Evolutionary conservation across 2,329 filamentous ascomycete genomes (phyloP), one percentile per base, ranked within the genome.

Genomic region (Ustulina deusta): DNA sequence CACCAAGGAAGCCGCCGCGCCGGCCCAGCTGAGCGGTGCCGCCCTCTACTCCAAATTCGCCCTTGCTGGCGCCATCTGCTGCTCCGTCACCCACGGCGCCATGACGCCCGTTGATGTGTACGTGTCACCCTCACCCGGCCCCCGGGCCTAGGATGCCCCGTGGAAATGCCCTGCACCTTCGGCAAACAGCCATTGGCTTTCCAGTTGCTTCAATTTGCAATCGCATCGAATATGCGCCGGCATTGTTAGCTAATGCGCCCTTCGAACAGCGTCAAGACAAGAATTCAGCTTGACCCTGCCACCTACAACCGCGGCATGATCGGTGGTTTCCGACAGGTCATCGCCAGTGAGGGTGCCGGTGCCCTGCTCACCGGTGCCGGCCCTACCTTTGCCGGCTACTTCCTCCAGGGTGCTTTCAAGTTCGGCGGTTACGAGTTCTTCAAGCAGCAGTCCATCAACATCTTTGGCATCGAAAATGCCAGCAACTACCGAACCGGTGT

Each of bases 91-190:
- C 80, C 96, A 99, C 89, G 96, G 95, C 83, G 92, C 88, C 79
- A 90, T 98, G 78, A 99, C 96, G 76, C 96, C 96, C 80, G 94
- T 99, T 83, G 96, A 99, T 92, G 96, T 99, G 95, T 98, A 96
- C 84, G 95, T 93, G 32, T 9, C 38, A 69, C 65, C 57, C 36
- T 9, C 38, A 69, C 65, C 57, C 36, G 32, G 20, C 58, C 34
- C 29, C 25, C 38, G 22, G 20, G 17, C n/a, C 25, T 27, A 34
- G 34, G 17, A 17, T 32, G 29, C 22, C 34, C 34, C 48, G 22
- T 46, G 59, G 25, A 34, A 44, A 49, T 17, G 48, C 38, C 25
- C 54, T 25, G 46, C 46, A 34, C 7, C 22, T 25, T 52, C 25
- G 32, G 36, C 22, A 48, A 32, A 25, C 27, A 58, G 25, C 65